phyloP scores from a whole-genome alignment of 192 early-diverging fungal genomes.

The Coemansia sp. region DNA sequence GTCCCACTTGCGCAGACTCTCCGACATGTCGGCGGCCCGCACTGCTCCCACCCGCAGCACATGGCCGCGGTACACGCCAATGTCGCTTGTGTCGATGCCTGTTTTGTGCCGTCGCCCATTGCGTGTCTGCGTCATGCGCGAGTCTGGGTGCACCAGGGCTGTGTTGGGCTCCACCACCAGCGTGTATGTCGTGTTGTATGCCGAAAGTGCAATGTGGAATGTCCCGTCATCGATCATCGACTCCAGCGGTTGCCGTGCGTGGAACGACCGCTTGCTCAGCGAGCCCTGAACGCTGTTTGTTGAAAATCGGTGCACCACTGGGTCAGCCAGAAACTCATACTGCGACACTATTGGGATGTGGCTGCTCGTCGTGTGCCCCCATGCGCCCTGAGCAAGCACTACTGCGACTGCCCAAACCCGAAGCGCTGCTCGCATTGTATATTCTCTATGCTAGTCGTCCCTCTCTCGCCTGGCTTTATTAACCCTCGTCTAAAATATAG shows the following conservation, averaged over 20 bases:
- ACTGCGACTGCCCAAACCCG: background rate
- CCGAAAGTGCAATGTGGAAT: conserved; percentile 58
- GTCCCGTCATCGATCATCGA: conserved; percentile 55
- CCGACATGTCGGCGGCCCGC: conserved; percentile 20
- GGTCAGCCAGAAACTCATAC: conserved; percentile 49
- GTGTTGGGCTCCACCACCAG: conserved; percentile 68
- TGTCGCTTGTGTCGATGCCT: conserved; percentile 29
- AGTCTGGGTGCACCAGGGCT: conserved; percentile 68
- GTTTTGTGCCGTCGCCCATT: conserved; percentile 9
- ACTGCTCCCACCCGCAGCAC: conserved; percentile 36
- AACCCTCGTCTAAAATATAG: too few relatives aligned
- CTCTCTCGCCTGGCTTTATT: too few relatives aligned
- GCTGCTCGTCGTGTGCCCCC: conserved; percentile 26
- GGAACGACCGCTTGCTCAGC: conserved; percentile 34
- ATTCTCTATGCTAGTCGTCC: background rate
- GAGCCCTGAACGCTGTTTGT: conserved; percentile 5
- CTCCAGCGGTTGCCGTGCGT: conserved; percentile 18
- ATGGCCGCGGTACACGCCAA: conserved; percentile 62
- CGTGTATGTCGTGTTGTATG: conserved; percentile 66
- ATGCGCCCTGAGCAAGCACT: background rate
- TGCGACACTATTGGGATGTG: conserved; percentile 38
- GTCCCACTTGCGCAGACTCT: conserved; percentile 37
- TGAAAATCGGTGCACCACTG: conserved; percentile 38
- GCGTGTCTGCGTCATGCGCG: conserved; percentile 33
- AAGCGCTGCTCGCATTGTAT: background rate